Percentiles rank a stretch among this genome's conserved stretches.
phyloP scores from a whole-genome alignment of 140 eudicot genomes.

The Ambrosia hybrid region DNA sequence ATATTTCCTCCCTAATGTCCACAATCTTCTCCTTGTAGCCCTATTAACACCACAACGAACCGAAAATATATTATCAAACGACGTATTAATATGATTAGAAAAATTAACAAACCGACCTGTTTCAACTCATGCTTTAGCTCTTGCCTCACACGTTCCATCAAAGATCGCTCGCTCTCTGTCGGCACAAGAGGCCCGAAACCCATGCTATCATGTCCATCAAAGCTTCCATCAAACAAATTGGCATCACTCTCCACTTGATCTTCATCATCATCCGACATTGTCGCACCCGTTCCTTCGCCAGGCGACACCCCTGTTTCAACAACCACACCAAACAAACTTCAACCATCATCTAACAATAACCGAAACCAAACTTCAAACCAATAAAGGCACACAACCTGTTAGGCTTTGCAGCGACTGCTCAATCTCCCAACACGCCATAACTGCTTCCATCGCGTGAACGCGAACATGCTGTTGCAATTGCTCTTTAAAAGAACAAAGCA shows the following conservation, averaged over 20 bases:
- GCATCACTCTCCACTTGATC: conserved; percentile 71
- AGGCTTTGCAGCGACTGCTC: conserved; percentile 86
- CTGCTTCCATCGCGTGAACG: conserved; percentile 94
- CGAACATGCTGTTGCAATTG: conserved; percentile 89
- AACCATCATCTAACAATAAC: background rate
- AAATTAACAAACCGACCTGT: conserved; percentile 37
- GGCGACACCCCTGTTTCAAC: conserved; percentile 65
- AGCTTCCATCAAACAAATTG: conserved; percentile 71
- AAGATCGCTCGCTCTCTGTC: conserved; percentile 74
- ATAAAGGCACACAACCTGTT: conserved; percentile 43
- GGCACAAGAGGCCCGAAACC: conserved; percentile 86
- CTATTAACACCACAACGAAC: conserved; percentile 31
- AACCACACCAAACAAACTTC: conserved; percentile 1
- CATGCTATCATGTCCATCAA: conserved; percentile 66
- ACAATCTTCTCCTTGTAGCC: conserved; percentile 91
- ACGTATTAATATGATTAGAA: background rate
- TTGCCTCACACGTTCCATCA: conserved; percentile 89
- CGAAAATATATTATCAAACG: background rate
- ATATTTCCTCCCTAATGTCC: conserved; percentile 81
- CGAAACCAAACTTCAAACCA: background rate
- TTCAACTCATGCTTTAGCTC: conserved; percentile 82
- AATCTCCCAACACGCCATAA: conserved; percentile 96
- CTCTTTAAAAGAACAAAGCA: conserved; percentile 87
- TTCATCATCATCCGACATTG: conserved; percentile 90
- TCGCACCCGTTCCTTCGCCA: conserved; percentile 89